Base-by-base conservation (phyloP, 768 basidiomycete species). In the Paxillus ammoniavirescens region DNA sequence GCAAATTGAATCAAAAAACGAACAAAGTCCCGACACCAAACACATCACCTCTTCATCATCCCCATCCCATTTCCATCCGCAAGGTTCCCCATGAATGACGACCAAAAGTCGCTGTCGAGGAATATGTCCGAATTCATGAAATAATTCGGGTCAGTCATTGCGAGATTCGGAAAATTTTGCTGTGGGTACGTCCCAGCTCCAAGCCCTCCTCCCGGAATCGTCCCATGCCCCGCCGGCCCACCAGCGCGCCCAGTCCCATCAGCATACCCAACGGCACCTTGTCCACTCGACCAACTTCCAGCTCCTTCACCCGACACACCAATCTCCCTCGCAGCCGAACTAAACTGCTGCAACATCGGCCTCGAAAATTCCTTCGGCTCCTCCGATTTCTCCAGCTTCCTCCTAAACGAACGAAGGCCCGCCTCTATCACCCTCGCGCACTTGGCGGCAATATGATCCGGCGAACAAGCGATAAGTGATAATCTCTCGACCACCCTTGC, bases 21-120 rank as follows among this genome's bases (percentile, higher is more conserved):
- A 42, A 42, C 12, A 2, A 31, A 1, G 9, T 4, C 42, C 17
- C 3, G 17, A 52, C 5, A 26, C 10, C 31, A 9, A 43, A 23
- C n/a, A 21, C 13, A 12, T 50, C 42, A 59, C 8, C 59, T 33
- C 12, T 56, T 49, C 45, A 58, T 56, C 50, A 56, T 53, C 35
- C 21, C 37, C 45, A 55, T 53, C 55, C 56, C 51, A 44, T 40
- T 52, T 12, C 53, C 66, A 42, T 67, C 67, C 2, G 65, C 48
- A 46, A 74, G 54, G 49, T 70, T 73, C 13, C 63, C 63, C 63
- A 77, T 65, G 38, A 77, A 77, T 6, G 73, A 71, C 18, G 70
- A 62, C 76, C 76, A 77, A 55, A 77, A 78, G 8, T 71, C 69
- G 26, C 70, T 65, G 52, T 78, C 76, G 40, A 75, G 66, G 52